Base-by-base conservation (phyloP, 169 alveolate species). In the Cystoisospora suis region DNA sequence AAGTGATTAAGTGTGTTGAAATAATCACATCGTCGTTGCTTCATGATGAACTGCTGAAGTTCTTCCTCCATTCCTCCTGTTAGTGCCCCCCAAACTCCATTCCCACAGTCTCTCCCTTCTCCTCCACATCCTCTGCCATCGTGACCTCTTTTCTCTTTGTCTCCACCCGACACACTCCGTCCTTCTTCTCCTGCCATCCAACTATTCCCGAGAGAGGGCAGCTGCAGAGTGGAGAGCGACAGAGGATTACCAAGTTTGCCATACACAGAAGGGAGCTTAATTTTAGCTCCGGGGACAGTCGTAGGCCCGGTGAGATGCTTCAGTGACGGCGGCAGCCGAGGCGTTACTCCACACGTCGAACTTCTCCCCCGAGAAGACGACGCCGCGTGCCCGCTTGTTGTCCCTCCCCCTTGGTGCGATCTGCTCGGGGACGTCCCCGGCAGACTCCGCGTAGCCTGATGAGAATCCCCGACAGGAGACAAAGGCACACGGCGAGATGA, bases 21-120 rank as follows among this genome's bases (percentile, higher is more conserved):
- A 80, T 97, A 96, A 88, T 97, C 97, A 65, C 97, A 96, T 56
- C 98, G 87, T 81, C 98, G 87, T 91, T 97, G 98, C 87, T 96
- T 96, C 96, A 96, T 92, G 92, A 96, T 93, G 83, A 95, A 95
- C 44, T 92, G 96, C 85, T 96, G 97, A 81, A 96, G 87, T 45
- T 96, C 98, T 89, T 89, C 95, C 90, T 93, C 94, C 70, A 94
- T 94, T 46, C 79, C 93, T 23, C 58, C 83, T 34, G 83, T 7
- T 29, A 34, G 56, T 38, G 42, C 27, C 47, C 20, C 7, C 1
- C 58, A 46, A n/a, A 40, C 42, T 38, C 83, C 56, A 6, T 29
- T 3, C 46, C 27, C 46, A 9, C 80, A 20, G 12, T 23, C 56
- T 38, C 53, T 34, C 56, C 58, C 32, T 38, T 5, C 32, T 72